These are phyloP conservation scores for Neophaeococcomyces mojaviensis DNA, from an alignment of 2,329 filamentous ascomycete genomes.

Conservation along the genomic window DNA sequence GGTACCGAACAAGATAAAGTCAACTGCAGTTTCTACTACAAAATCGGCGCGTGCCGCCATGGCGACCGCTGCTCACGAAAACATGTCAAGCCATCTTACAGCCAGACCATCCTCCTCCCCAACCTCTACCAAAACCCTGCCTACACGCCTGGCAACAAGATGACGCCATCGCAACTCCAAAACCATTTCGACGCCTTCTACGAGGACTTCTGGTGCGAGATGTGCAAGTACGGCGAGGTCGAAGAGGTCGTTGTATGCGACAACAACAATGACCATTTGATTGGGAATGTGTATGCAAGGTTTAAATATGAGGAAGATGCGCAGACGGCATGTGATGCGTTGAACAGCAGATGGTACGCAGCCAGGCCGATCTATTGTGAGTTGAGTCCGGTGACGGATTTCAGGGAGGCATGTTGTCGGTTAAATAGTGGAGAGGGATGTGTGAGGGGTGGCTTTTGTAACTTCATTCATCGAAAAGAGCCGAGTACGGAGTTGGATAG, in stretches of 20 bases:
- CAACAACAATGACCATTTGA: conserved; percentile 98
- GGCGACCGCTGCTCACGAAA: conserved; percentile 97
- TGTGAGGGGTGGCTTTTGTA: conserved; percentile 93
- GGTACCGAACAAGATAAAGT: conserved; percentile 96
- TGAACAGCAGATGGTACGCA: conserved; percentile 95
- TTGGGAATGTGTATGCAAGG: conserved; percentile 97
- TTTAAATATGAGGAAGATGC: conserved; percentile 99
- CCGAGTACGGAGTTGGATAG: conserved; percentile 79
- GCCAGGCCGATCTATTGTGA: conserved; percentile 97
- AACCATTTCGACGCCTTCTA: conserved; percentile 99
- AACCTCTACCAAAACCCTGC: conserved; percentile 99
- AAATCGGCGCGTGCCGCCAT: conserved; percentile 97
- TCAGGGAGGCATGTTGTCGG: conserved; percentile 92
- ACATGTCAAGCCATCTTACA: conserved; percentile 98
- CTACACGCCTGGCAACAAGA: conserved; percentile 92
- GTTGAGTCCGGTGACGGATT: conserved; percentile 92
- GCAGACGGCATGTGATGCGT: conserved; percentile 83
- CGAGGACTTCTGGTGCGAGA: conserved; percentile 99
- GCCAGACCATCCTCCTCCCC: conserved; percentile 92
- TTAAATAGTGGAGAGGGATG: conserved; percentile 93
- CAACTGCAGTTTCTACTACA: conserved; percentile 99
- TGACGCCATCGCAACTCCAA: conserved; percentile 92
- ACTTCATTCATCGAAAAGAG: conserved; percentile 98
- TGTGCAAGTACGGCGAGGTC: conserved; percentile 96
- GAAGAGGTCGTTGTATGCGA: conserved; percentile 98